A percentile compares a stretch with the other conserved stretches of the same genome.
Conservation (phyloP, 1,139 yeast genomes). For the Hanseniaspora uvarum region DNA sequence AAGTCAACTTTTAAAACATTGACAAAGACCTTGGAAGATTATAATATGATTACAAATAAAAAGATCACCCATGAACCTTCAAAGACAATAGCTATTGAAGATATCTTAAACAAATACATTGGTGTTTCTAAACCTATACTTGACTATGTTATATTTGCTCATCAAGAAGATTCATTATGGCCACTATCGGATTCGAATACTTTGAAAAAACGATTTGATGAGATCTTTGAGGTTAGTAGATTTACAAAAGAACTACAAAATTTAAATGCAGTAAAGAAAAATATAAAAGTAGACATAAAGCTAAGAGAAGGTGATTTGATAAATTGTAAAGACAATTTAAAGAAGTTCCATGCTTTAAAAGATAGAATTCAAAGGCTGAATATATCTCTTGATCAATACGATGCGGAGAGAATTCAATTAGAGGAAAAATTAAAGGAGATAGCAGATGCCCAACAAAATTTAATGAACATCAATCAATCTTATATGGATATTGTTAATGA, state of each 20-base stretch:
- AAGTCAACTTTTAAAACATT: conserved; percentile 51
- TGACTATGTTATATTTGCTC: conserved; percentile 91
- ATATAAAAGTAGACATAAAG: conserved; percentile 63
- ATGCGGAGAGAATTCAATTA: neutral
- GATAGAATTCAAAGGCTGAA: conserved; percentile 34
- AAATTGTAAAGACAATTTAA: conserved; percentile 64
- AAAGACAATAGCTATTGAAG: conserved; percentile 75
- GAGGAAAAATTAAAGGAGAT: conserved; percentile 4
- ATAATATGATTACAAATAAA: conserved; percentile 51
- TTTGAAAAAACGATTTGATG: conserved; percentile 86
- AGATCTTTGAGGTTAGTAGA: conserved; percentile 88
- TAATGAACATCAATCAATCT: conserved; percentile 10
- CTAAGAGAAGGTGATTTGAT: conserved; percentile 37
- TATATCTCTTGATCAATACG: neutral
- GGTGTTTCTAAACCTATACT: conserved; percentile 84
- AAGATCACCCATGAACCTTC: conserved; percentile 68
- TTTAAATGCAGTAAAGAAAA: conserved; percentile 65
- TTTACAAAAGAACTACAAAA: conserved; percentile 83
- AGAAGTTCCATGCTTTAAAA: conserved; percentile 44
- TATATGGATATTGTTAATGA: conserved; percentile 10
- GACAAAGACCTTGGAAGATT: conserved; percentile 87
- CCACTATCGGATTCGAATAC: conserved; percentile 87
- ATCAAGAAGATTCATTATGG: conserved; percentile 96
- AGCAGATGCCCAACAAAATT: conserved; percentile 10
- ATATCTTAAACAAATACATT: conserved; percentile 65